Base-by-base conservation (phyloP, 768 basidiomycete genomes). In the Termitomyces sp. region DNA sequence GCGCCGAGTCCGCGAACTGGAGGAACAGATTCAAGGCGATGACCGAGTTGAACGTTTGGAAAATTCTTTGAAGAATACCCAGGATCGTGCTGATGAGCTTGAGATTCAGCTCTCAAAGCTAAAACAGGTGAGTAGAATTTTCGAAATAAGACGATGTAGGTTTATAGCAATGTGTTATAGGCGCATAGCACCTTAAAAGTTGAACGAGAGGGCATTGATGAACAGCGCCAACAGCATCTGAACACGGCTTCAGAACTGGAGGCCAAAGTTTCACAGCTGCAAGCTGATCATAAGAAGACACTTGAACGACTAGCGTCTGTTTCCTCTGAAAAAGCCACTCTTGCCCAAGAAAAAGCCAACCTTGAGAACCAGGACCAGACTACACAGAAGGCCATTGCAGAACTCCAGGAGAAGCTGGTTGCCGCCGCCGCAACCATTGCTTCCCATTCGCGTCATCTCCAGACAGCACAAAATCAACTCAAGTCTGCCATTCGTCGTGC, bases 21-120 rank as follows among this genome's bases (percentile, higher is more conserved):
- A 91, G 67, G 92, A 93, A 63, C 89, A 91, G 65, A 87, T 94
- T 22, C 86, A 93, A 71, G 87, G 84, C 62, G 92, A 94, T 69
- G 91, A 94, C 72, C 87, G 90, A 45, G 86, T 87, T 16, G 92
- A 92, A 64, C 81, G 81, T 46, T 74, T 93, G 28, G 91, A 93
- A 69, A 75, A 76, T 49, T 88, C 88, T 8, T 75, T 94, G 51
- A 88, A 87, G 69, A 87, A 92, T 67, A 88, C 88, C 28, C 90
- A 92, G 67, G 86, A 94, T 67, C 88, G 88, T 58, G 89, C 89
- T 5, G 91, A 91, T 61, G 91, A 92, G 68, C 81, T 94, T 9
- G 92, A 93, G 67, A 90, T 92, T 67, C 90, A 90, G 68, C 76
- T 94, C 20, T 86, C 88, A 13, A 91, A 89, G 69, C 75, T 89